Evolutionary conservation across 1,284 basidiomycete genomes (phyloP), one percentile per base, ranked within the genome.

Genomic region (Marasmius oreades): DNA sequence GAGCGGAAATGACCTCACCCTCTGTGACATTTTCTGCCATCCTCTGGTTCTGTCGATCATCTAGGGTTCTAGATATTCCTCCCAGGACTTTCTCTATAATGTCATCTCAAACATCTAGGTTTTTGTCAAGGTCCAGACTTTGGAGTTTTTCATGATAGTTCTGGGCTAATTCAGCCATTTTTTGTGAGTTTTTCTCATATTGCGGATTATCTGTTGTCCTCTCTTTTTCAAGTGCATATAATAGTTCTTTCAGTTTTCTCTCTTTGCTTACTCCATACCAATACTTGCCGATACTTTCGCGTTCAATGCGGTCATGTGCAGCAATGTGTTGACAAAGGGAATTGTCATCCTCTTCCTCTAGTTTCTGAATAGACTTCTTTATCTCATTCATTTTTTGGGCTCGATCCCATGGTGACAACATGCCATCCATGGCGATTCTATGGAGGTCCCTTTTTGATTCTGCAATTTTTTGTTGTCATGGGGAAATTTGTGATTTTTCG

Each of bases 251-350:
- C 16, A 62, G 62, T 50, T 61, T 62, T 2, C 48, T 54, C 33
- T 55, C 55, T n/a, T 58, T 61, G 36, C 67, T 63, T 0, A 63
- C 42, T 0, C 22, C 23, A 0, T 60, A 59, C 68, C 69, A 71
- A 53, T 66, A 66, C 53, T 65, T 66, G 5, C 59, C 59, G 0
- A 67, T 63, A 0, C 51, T 56, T 59, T 71, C 69, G 0, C 68
- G 66, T 50, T 67, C 57, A 0, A 63, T 3, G 0, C 48, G 23
- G 46, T 55, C 62, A n/a, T 51, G 22, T 14, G 55, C 59, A 34
- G 55, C 51, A 5, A 50, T 55, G 18, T 58, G 14, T 11, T n/a
- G 7, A 16, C 39, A 3, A 1, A 20, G 16, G 14, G 7, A 14
- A 11, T 4, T n/a, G 39, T 42, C n/a, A 2, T 42, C 1, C 16